Evolutionary conservation across 768 basidiomycete species (phyloP).

Genomic region (Psilocybe cubensis): DNA sequence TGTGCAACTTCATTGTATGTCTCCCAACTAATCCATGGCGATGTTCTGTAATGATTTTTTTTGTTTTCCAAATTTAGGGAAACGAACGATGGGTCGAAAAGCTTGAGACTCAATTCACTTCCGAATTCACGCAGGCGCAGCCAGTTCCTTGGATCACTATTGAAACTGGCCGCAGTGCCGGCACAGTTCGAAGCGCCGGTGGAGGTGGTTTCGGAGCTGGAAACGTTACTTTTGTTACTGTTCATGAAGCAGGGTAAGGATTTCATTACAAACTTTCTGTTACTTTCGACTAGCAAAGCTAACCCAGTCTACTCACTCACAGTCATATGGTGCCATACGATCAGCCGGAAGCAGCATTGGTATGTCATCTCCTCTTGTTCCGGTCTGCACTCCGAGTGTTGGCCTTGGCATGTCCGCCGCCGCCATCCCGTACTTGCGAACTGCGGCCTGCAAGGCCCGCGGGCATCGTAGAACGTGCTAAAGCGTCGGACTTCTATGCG

Average conservation of each 20-base stretch:
- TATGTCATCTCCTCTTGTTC: constrained; percentile 32
- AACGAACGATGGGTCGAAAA: constrained; percentile 77
- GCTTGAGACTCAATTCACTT: constrained; percentile 62
- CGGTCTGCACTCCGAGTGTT: constrained; percentile 3
- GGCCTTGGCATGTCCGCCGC: not conserved
- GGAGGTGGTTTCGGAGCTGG: constrained; percentile 68
- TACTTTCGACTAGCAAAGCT: constrained; percentile 3
- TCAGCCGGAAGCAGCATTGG: constrained; percentile 86
- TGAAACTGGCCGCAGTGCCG: constrained; percentile 57
- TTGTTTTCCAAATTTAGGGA: constrained; percentile 48
- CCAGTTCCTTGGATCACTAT: constrained; percentile 60
- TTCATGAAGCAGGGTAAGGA: constrained; percentile 84
- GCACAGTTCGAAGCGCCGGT: constrained; percentile 73
- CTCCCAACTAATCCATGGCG: not conserved
- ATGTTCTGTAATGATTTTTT: not conserved
- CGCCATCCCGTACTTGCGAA: not conserved
- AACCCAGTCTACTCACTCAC: constrained; percentile 7
- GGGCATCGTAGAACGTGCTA: constrained; percentile 18
- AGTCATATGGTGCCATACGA: constrained; percentile 93
- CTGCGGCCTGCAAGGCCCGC: not conserved
- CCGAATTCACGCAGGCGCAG: constrained; percentile 57
- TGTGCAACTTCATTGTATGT: constrained; percentile 84
- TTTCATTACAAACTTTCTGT: constrained; percentile 8
- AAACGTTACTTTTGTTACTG: constrained; percentile 82
- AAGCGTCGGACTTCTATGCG: constrained; percentile 7